A percentile compares a stretch with the other conserved stretches of the same genome.
Conservation (phyloP, 2,329 filamentous ascomycete species). For the Colletotrichum brevisporum region DNA sequence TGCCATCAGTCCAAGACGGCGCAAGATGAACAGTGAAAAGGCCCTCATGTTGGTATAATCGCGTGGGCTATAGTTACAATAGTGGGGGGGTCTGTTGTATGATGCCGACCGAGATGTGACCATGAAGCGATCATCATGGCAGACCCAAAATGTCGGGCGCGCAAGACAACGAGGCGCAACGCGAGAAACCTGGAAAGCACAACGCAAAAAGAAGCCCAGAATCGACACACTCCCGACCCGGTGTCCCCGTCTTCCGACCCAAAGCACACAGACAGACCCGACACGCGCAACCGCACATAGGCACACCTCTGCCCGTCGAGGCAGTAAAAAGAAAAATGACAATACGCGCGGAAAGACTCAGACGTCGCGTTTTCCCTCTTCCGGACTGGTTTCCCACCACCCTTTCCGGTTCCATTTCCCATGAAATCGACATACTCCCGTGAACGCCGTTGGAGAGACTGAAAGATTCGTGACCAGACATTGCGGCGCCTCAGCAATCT, state of each 20-base stretch:
- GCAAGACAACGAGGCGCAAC: constrained; percentile 12
- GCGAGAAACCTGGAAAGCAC: constrained; percentile 9
- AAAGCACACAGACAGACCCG: constrained; percentile 1
- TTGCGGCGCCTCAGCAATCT: constrained; percentile 15
- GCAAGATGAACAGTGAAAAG: constrained; percentile 32
- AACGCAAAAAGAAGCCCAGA: constrained; percentile 8
- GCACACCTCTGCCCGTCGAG: background rate
- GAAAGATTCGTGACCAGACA: constrained; percentile 38
- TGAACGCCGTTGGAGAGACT: constrained; percentile 37
- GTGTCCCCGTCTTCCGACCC: constrained; percentile 11
- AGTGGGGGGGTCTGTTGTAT: constrained; percentile 10
- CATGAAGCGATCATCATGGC: background rate
- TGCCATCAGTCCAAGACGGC: no score
- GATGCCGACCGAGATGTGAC: background rate
- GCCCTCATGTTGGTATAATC: constrained; percentile 37
- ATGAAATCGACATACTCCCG: constrained; percentile 33
- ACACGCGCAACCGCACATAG: background rate
- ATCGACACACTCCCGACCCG: constrained; percentile 21
- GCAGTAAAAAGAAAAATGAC: constrained; percentile 15
- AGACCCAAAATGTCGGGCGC: constrained; percentile 1
- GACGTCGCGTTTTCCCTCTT: constrained; percentile 30
- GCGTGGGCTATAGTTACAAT: constrained; percentile 40
- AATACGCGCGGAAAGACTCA: constrained; percentile 2
- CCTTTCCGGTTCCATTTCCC: constrained; percentile 34
- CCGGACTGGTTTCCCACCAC: constrained; percentile 32